Base-by-base conservation (phyloP, 1,139 yeast species). In the Pichia sp. region DNA sequence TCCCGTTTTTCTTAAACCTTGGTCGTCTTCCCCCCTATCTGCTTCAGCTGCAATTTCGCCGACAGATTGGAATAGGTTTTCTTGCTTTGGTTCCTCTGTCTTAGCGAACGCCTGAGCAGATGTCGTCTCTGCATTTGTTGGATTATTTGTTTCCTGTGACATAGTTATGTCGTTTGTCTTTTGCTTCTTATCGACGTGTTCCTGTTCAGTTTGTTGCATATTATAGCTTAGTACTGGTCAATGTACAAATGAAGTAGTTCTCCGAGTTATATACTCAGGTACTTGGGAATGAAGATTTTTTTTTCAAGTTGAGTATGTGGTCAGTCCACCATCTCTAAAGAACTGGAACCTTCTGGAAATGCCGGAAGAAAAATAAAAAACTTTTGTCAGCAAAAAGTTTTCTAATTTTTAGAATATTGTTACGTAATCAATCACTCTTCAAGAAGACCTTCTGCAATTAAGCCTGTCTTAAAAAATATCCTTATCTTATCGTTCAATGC, bases 401-500 rank as follows among this genome's bases (percentile, higher is more conserved):
- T 20, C 24, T 2, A 3, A 20, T 20, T 20, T 20, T 20, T 20
- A 20, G 2, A 20, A 2, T 20, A 20, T 20, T 20, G 6, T 33
- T 33, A 34, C 38, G 10, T 34, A 34, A 46, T 29, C 31, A 34
- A 46, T 29, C 31, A 24, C 17, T 51, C 56, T 9, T 51, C 51
- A 8, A 54, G 9, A 3, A 49, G 29, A 1, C 56, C 59, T 42
- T 50, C 52, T 5, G 9, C 51, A 7, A 51, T 17, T 10, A 57
- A 47, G 3, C 50, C 46, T 54, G 49, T 59, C 43, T 57, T 49
- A 54, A 77, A 79, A 57, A 65, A 80, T 42, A 70, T 65, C 48
- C 74, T 74, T 16, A 86, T 85, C 58, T 80, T 79, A 34, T 79
- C 81, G 66, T 85, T 85, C 12, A 78, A 81, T 6, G 85, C 83